Conservation (phyloP, 2,329 filamentous ascomycete species). For the Fusarium camptoceras region DNA sequence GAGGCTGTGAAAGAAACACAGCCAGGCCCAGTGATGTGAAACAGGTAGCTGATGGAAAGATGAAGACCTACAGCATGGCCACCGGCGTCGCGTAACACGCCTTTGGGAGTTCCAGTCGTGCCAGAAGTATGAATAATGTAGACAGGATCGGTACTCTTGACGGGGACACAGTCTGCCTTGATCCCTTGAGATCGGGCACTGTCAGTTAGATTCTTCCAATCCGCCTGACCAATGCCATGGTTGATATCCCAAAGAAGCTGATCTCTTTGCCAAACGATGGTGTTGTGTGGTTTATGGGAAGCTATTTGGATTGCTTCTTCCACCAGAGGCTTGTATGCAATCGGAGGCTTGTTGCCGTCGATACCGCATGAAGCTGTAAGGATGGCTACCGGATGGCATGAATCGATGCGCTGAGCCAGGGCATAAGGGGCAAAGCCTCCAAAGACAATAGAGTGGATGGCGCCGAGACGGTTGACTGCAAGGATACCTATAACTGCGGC, state of each 20-base stretch:
- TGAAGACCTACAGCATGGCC: constrained; percentile 89
- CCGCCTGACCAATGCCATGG: constrained; percentile 75
- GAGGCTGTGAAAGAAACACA: constrained; percentile 81
- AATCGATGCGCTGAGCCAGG: constrained; percentile 89
- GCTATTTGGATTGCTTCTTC: constrained; percentile 77
- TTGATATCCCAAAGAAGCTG: constrained; percentile 80
- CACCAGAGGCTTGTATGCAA: constrained; percentile 82
- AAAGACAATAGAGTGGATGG: constrained; percentile 92
- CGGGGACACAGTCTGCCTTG: constrained; percentile 79
- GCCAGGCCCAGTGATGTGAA: constrained; percentile 83
- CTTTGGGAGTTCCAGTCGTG: constrained; percentile 86
- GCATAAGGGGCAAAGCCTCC: constrained; percentile 87
- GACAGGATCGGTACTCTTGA: constrained; percentile 81
- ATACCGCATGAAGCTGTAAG: constrained; percentile 94
- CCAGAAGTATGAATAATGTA: constrained; percentile 93
- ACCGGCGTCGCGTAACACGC: constrained; percentile 83
- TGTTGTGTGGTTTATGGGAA: constrained; percentile 76
- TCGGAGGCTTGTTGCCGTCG: constrained; percentile 83
- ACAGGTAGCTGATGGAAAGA: constrained; percentile 84
- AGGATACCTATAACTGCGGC: constrained; percentile 88
- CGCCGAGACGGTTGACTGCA: constrained; percentile 83
- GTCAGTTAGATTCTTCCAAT: constrained; percentile 82
- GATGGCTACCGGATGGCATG: constrained; percentile 78
- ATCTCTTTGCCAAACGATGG: constrained; percentile 87
- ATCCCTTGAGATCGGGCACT: constrained; percentile 75